Evolutionary conservation across 345 rosid genomes (phyloP).

Genomic region (Syzygium oleosum): DNA sequence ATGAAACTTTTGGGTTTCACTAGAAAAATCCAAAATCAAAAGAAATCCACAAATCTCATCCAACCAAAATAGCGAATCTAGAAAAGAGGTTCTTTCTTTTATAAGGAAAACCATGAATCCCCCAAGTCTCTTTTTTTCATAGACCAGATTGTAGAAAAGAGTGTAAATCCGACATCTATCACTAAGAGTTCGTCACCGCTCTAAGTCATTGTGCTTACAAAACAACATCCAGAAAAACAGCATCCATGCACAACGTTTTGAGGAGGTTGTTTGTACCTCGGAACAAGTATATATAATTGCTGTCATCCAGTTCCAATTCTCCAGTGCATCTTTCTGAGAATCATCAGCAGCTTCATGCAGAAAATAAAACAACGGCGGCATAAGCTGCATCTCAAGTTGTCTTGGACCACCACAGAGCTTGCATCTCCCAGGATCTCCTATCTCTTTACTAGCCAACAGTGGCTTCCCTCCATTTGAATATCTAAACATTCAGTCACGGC

Average conservation of each 20-base stretch:
- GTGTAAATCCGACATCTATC: background rate
- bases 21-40: background rate
- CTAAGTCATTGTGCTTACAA: background rate
- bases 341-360: conserved; percentile 57
- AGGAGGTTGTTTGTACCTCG: conserved; percentile 27
- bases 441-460: conserved; percentile 39
- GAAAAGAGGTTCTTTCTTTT: background rate
- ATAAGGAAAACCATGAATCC: background rate
- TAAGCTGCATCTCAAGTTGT: conserved; percentile 84
- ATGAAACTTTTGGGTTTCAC: background rate
- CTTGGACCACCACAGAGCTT: conserved; percentile 44
- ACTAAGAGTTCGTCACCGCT: background rate
- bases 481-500: conserved; percentile 24
- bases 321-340: conserved; percentile 31
- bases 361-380: conserved; percentile 76
- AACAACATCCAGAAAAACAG: background rate
- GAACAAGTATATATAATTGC: conserved; percentile 70
- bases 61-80: background rate
- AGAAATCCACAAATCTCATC: background rate
- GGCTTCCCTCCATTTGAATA: conserved; percentile 67
- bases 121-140: background rate
- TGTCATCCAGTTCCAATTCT: conserved; percentile 90
- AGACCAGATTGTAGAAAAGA: background rate
- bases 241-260: background rate
- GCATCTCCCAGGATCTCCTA: conserved; percentile 45